Evolutionary conservation across 805 yeast genomes (phyloP).

Genomic region (Saccharomyces mikatae): DNA sequence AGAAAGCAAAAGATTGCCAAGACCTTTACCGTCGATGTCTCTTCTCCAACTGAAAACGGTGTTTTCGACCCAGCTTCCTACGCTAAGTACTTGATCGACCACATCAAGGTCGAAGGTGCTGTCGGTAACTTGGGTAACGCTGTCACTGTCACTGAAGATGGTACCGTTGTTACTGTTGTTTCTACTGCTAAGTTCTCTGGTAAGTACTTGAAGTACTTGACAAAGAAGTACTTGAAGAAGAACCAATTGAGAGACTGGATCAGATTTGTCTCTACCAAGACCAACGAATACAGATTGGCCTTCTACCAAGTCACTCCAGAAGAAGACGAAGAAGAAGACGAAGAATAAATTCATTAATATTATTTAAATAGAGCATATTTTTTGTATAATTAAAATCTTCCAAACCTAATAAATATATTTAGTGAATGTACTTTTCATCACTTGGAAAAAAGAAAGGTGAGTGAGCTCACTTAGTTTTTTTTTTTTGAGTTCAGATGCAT

Average conservation of each 20-base stretch:
- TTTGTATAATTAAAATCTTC: not conserved
- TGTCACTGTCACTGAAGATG: conserved; percentile 82
- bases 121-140: conserved; percentile 95
- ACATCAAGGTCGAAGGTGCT: conserved; percentile 96
- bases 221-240: conserved; percentile 99
- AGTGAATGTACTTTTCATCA: not conserved
- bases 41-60: conserved; percentile 96
- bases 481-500: not conserved
- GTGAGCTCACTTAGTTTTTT: not conserved
- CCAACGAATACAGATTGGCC: conserved; percentile 93
- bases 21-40: conserved; percentile 90
- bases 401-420: not conserved
- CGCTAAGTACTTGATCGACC: conserved; percentile 96
- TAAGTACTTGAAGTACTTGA: conserved; percentile 98
- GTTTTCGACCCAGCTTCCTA: conserved; percentile 96
- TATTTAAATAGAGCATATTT: not conserved
- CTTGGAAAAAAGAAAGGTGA: not conserved
- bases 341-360: conserved; percentile 48
- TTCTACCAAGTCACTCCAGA: conserved; percentile 98
- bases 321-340: conserved; percentile 65
- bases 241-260: conserved; percentile 99
- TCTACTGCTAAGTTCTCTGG: conserved; percentile 96
- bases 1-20: conserved; percentile 75
- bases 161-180: conserved; percentile 80
- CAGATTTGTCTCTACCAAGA: conserved; percentile 93